Base-by-base conservation (phyloP, 768 basidiomycete species). In the Lentinula raphanica region DNA sequence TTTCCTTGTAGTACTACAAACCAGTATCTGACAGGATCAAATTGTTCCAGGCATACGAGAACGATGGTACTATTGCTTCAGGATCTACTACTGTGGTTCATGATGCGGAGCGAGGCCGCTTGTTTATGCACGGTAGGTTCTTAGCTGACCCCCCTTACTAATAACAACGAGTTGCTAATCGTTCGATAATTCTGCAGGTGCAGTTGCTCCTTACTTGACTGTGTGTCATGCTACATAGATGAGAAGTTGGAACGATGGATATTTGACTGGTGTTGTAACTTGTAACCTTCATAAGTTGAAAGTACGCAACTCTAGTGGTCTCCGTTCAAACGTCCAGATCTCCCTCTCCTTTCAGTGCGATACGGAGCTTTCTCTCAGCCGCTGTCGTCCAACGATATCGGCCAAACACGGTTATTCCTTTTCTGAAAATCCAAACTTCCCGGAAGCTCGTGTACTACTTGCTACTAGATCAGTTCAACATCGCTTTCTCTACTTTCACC, bases 121-220 rank as follows among this genome's bases (percentile, higher is more conserved):
- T 90, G 27, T 90, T 81, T 67, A 65, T 88, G 60, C 79, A 82
- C 63, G 86, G 87, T 86, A 66, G 25, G 51, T 53, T 6, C 12
- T 12, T 19, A 23, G 31, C 19, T 17, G 19, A 6, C 32, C n/a
- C 9, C 7, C 12, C 15, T 36, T 19, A 23, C 4, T 7, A 5
- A 4, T 31, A 12, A 13, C 11, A 23, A 36, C 23, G 49, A 2
- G 23, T 13, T 23, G 17, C 17, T 53, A 3, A 32, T 53, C 4
- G 15, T 38, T 39, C 23, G 1, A 36, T 39, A 25, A 38, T n/a
- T n/a, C n/a, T n/a, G n/a, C n/a, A 53, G 51, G 51, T 11, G 23
- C 39, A 11, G 7, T 36, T n/a, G 9, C 51, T 3, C 36, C n/a
- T 53, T 27, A 53, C 27, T 23, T 53, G 36, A 53, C 51, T 12